Conservation (phyloP, 257 asterid species). For the Solanum rostratum region DNA sequence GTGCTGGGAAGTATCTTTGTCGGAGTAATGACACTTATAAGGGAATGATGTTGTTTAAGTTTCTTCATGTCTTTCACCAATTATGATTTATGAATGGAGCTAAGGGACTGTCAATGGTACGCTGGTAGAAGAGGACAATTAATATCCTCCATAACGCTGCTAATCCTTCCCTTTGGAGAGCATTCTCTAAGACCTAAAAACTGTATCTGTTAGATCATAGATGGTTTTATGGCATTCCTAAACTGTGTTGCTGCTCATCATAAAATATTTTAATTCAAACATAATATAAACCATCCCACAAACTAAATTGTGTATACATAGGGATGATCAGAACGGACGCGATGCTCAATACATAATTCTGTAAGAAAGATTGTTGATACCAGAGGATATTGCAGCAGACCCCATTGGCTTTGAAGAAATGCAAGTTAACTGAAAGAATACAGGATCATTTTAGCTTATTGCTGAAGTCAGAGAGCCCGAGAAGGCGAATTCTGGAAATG, state of each 20-base stretch:
- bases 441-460: constrained; percentile 57
- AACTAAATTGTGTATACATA: not conserved
- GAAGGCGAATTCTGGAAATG: constrained; percentile 51
- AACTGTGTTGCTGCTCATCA: not conserved
- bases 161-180: not conserved
- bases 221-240: not conserved
- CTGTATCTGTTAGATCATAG: not conserved
- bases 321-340: not conserved
- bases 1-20: not conserved
- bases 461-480: constrained; percentile 77
- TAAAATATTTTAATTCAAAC: not conserved
- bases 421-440: not conserved
- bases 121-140: not conserved
- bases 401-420: not conserved
- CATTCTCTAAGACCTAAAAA: not conserved
- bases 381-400: not conserved
- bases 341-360: not conserved
- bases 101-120: not conserved
- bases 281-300: not conserved
- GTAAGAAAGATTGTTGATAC: not conserved
- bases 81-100: not conserved
- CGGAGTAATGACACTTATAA: not conserved
- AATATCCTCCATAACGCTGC: not conserved
- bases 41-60: not conserved
- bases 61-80: not conserved